A percentile compares a stretch with the other conserved stretches of the same genome.
phyloP scores from a whole-genome alignment of 2,329 filamentous ascomycete species.

The Colletotrichum sp. region DNA sequence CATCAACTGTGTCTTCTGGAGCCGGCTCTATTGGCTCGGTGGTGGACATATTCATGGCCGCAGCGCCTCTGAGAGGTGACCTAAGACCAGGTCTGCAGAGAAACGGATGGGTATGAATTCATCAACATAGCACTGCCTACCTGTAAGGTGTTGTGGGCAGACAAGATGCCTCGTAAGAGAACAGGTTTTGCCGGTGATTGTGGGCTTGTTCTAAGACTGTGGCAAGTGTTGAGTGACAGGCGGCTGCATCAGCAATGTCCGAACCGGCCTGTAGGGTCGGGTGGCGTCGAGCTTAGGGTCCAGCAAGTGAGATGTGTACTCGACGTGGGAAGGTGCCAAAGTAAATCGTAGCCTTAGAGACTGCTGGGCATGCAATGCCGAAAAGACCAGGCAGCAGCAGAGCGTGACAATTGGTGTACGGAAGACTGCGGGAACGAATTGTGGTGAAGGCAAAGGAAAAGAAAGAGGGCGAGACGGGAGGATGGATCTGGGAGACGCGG shows the following conservation, averaged over 20 bases:
- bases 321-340: background rate
- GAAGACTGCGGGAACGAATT: background rate
- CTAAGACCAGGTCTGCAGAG: background rate
- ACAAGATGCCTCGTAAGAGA: background rate
- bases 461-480: background rate
- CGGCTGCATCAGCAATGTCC: background rate
- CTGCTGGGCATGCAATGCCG: background rate
- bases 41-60: constrained; percentile 8
- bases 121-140: background rate
- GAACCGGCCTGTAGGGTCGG: background rate
- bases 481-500: background rate
- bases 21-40: constrained; percentile 18
- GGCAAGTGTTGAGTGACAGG: background rate
- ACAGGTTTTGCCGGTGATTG: background rate
- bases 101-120: background rate
- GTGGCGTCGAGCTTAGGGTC: background rate
- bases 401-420: background rate
- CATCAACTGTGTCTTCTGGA: background rate
- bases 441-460: background rate
- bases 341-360: background rate
- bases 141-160: background rate
- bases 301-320: background rate
- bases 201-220: background rate
- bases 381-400: background rate
- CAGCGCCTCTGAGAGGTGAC: background rate